Base-by-base conservation (phyloP, 2,329 filamentous ascomycete species). In the Fusarium multiceps region DNA sequence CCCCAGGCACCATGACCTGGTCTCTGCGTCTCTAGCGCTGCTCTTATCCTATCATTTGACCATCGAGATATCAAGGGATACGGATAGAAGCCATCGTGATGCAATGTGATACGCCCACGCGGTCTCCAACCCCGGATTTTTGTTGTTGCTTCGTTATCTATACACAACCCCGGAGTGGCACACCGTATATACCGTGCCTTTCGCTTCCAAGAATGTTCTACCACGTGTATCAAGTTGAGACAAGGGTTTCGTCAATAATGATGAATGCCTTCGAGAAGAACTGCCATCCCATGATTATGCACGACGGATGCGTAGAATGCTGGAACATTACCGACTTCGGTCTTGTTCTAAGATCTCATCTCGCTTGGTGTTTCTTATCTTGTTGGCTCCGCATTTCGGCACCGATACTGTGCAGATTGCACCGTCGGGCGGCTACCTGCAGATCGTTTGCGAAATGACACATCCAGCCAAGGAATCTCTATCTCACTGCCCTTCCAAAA, bases 31-130 rank as follows among this genome's bases (percentile, higher is more conserved):
- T 13, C 49, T 69, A 71, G 63, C 43, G 53, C 42, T 50, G 20
- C 48, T 63, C 54, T 51, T 47, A 25, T 57, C 56, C 57, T 66
- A 69, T 69, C 67, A 71, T 68, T 69, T 69, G 67, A 71, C 63
- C 67, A 54, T 56, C 62, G 43, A 55, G 41, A 56, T 66, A 42
- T 47, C 50, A 61, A 59, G 45, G 62, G 55, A 60, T 43, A 59
- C 41, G 62, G 55, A 60, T 43, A 30, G 34, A 34, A 34, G 8
- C 48, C 43, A 64, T 64, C 32, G 37, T 60, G 41, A 66, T 66
- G 40, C 60, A 64, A 41, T 53, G 32, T 42, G 49, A 53, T 53
- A 53, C 49, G 49, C n/a, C 23, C 62, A 18, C 53, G 27, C 62
- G 62, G 62, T 47, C 40, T 25, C 11, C 14, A 20, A 40, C 42